Evolutionary conservation across 768 basidiomycete genomes (phyloP).

Genomic region (Russula griseocarnosa): DNA sequence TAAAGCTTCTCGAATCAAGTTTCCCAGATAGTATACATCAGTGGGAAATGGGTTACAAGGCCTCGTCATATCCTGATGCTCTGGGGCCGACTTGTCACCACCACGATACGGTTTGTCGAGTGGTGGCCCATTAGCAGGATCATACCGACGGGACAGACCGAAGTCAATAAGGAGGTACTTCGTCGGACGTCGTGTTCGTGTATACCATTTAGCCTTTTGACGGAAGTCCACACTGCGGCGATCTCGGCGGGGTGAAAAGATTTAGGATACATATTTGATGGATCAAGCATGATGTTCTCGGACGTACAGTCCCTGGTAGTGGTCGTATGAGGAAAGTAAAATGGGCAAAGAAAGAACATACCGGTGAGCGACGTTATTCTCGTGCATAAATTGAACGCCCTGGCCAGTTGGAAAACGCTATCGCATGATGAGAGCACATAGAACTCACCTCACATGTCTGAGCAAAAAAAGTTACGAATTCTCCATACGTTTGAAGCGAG

Average conservation of each 20-base stretch:
- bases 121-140: constrained; percentile 1
- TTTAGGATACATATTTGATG: constrained; percentile 19
- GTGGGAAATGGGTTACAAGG: constrained; percentile 30
- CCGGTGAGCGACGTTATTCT: constrained; percentile 24
- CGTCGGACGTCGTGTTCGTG: constrained; percentile 31
- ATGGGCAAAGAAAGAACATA: neutral
- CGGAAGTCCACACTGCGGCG: constrained; percentile 5
- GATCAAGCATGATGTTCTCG: constrained; percentile 21
- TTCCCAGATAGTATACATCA: constrained; percentile 32
- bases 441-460: constrained; percentile 39
- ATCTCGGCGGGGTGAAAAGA: constrained; percentile 18
- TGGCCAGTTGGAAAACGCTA: neutral
- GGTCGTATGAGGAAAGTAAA: no score
- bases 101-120: constrained; percentile 27
- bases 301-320: constrained; percentile 12
- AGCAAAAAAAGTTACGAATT: constrained; percentile 35
- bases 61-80: constrained; percentile 16
- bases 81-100: constrained; percentile 31
- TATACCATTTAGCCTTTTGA: constrained; percentile 10
- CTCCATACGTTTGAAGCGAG: constrained; percentile 36
- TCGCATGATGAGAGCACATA: neutral
- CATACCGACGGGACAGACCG: constrained; percentile 31
- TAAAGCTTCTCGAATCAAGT: constrained; percentile 24
- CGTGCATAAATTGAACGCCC: constrained; percentile 24
- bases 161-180: constrained; percentile 34